phyloP scores from a whole-genome alignment of 2,329 filamentous ascomycete genomes.

The Monilinia polystroma region DNA sequence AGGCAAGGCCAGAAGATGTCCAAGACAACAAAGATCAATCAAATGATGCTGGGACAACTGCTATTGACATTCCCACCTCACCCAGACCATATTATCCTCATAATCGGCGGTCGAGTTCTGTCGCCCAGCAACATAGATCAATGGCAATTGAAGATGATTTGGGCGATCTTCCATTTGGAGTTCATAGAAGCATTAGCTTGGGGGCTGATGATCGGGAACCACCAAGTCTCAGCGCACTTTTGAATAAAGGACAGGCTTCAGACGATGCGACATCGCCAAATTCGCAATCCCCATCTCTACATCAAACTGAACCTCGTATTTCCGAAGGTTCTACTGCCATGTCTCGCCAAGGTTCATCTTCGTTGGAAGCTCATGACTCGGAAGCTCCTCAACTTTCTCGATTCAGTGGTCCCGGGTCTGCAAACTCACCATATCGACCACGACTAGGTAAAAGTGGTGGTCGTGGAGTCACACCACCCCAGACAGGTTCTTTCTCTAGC shows the following conservation, averaged over 20 bases:
- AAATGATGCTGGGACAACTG: slow-evolving; percentile 56
- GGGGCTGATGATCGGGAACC: slow-evolving; percentile 64
- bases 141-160: slow-evolving; percentile 58
- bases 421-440: slow-evolving; percentile 38
- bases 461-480: slow-evolving; percentile 39
- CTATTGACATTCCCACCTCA: slow-evolving; percentile 72
- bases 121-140: slow-evolving; percentile 60
- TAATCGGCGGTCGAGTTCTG: slow-evolving; percentile 66
- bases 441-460: slow-evolving; percentile 38
- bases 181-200: slow-evolving; percentile 65
- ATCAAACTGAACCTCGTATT: slow-evolving; percentile 39
- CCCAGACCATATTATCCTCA: slow-evolving; percentile 57
- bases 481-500: slow-evolving; percentile 41
- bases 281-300: slow-evolving; percentile 37
- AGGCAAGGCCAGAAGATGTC: slow-evolving; percentile 33
- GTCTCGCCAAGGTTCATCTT: slow-evolving; percentile 36
- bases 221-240: slow-evolving; percentile 62
- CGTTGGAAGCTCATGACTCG: slow-evolving; percentile 35
- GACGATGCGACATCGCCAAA: slow-evolving; percentile 41
- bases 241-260: slow-evolving; percentile 48
- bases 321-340: slow-evolving; percentile 33
- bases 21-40: slow-evolving; percentile 35
- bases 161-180: slow-evolving; percentile 58
- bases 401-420: slow-evolving; percentile 33
- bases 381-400: slow-evolving; percentile 34